These are phyloP conservation scores for Globisporangium polare DNA, from an alignment of 352 stramenopile genomes.

Conservation along the genomic window DNA sequence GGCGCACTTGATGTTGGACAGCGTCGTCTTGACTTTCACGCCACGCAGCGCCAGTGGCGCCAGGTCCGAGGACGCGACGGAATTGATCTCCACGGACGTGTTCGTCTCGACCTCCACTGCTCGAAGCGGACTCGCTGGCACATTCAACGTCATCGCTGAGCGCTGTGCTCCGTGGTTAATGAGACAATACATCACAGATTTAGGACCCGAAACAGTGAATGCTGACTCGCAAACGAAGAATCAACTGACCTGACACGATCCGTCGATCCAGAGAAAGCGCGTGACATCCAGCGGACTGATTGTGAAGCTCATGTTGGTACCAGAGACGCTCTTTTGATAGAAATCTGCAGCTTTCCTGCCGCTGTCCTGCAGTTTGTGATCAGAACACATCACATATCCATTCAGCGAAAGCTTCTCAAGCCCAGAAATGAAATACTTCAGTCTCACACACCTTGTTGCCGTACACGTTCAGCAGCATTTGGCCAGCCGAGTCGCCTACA, in stretches of 20 bases:
- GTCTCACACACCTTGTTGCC: constrained; percentile 30
- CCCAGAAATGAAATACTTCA: neutral
- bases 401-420: neutral
- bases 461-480: constrained; percentile 37
- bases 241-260: constrained; percentile 53
- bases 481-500: constrained; percentile 18
- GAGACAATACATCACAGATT: too few relatives aligned
- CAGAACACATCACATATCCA: neutral
- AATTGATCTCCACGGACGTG: constrained; percentile 48
- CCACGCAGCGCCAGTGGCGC: constrained; percentile 23
- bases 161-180: constrained; percentile 18
- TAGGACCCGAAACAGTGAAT: too few relatives aligned
- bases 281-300: constrained; percentile 30
- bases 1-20: constrained; percentile 46
- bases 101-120: constrained; percentile 41
- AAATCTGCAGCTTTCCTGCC: constrained; percentile 24
- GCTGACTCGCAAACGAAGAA: too few relatives aligned
- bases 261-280: constrained; percentile 64
- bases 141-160: constrained; percentile 31
- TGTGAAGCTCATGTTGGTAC: constrained; percentile 23
- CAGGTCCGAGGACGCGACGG: constrained; percentile 10
- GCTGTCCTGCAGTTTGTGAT: constrained; percentile 15
- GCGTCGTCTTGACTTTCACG: constrained; percentile 33
- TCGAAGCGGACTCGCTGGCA: constrained; percentile 26
- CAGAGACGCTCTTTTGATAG: constrained; percentile 26